Conservation (phyloP, 2,329 filamentous ascomycete genomes). For the Colletotrichum gigasporum region DNA sequence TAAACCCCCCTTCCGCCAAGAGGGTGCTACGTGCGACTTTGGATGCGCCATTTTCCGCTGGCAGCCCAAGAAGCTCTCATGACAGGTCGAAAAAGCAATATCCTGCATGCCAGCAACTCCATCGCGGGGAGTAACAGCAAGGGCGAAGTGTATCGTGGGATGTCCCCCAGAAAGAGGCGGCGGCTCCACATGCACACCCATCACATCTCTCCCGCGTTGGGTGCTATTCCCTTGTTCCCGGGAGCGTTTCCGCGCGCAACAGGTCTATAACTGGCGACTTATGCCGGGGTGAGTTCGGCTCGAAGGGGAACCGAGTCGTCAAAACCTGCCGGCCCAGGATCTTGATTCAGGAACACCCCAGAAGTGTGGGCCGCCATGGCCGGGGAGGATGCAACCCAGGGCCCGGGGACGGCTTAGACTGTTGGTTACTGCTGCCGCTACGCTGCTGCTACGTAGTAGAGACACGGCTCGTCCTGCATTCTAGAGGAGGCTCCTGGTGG, state of each 20-base stretch:
- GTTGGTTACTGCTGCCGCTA: neutral
- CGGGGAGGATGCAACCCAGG: neutral
- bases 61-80: neutral
- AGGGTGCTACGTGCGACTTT: neutral
- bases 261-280: slow-evolving; percentile 1
- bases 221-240: neutral
- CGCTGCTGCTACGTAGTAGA: neutral
- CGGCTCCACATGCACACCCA: slow-evolving; percentile 6
- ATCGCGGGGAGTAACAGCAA: neutral
- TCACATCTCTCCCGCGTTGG: neutral
- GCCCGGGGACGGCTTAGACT: neutral
- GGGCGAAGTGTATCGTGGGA: neutral
- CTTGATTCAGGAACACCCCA: slow-evolving; percentile 10
- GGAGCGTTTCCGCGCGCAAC: neutral
- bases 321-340: slow-evolving; percentile 13
- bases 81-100: neutral
- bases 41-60: neutral
- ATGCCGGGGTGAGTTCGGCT: slow-evolving; percentile 1
- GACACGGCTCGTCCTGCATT: neutral
- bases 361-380: neutral
- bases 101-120: neutral
- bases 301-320: slow-evolving; percentile 6
- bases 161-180: neutral
- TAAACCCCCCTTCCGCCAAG: neutral
- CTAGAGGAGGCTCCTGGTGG: neutral